These are phyloP conservation scores for Saccharomycopsis vini DNA, from an alignment of 805 yeast species.

Conservation along the genomic window DNA sequence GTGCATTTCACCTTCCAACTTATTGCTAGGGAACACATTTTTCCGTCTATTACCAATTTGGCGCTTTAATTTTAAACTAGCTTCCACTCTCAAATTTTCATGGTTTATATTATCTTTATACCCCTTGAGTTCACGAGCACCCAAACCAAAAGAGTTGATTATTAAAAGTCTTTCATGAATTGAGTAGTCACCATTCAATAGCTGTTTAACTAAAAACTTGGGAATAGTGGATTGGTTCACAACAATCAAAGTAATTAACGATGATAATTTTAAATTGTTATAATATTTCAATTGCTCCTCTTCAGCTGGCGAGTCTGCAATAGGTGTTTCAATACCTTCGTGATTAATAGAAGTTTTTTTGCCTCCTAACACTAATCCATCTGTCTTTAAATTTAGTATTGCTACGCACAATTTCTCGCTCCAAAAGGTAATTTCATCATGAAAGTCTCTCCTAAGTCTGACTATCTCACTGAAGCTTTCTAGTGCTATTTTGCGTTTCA, in stretches of 20 bases:
- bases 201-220: conserved; percentile 15
- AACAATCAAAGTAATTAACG: conserved; percentile 10
- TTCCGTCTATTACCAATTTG: too few relatives aligned
- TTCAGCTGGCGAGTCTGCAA: background rate
- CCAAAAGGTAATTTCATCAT: conserved; percentile 14
- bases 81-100: conserved; percentile 7
- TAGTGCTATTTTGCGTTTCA: conserved; percentile 14
- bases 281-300: conserved; percentile 3
- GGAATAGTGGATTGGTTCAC: conserved; percentile 9
- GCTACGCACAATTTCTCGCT: conserved; percentile 9
- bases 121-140: conserved; percentile 68
- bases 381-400: conserved; percentile 11
- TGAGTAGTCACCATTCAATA: conserved; percentile 69
- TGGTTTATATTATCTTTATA: conserved; percentile 34
- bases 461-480: conserved; percentile 9
- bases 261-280: conserved; percentile 12
- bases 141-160: conserved; percentile 57
- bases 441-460: background rate
- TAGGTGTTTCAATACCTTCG: conserved; percentile 1
- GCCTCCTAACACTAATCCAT: conserved; percentile 1
- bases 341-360: background rate
- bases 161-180: conserved; percentile 68
- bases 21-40: conserved; percentile 9
- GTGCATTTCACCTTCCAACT: conserved; percentile 1
- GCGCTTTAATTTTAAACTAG: too few relatives aligned